Evolutionary conservation across 2,329 filamentous ascomycete species (phyloP).

Genomic region (Amylocarpus encephaloides): DNA sequence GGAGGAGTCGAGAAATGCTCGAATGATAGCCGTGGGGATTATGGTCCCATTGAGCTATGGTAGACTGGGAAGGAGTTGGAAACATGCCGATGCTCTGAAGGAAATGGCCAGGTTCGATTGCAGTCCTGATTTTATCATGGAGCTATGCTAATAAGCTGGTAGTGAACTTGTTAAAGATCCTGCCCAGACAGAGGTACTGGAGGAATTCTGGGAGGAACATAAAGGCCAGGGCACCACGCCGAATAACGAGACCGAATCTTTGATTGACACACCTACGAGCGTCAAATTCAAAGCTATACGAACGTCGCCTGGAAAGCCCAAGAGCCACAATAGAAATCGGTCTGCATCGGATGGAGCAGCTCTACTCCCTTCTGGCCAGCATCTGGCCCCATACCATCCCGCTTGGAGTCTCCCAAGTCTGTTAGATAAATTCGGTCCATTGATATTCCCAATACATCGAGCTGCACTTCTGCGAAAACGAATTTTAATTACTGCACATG

Average conservation of each 20-base stretch:
- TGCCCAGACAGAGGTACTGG: constrained; percentile 56
- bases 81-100: constrained; percentile 72
- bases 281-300: constrained; percentile 39
- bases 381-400: constrained; percentile 73
- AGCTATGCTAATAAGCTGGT: constrained; percentile 20
- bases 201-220: constrained; percentile 73
- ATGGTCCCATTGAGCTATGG: constrained; percentile 82
- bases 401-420: constrained; percentile 75
- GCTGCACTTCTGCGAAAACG: constrained; percentile 81
- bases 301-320: constrained; percentile 29
- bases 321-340: constrained; percentile 47
- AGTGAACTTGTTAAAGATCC: constrained; percentile 60
- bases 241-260: constrained; percentile 22
- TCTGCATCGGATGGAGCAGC: constrained; percentile 57
- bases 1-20: constrained; percentile 74
- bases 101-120: constrained; percentile 58
- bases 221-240: constrained; percentile 32
- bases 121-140: background rate
- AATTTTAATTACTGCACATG: constrained; percentile 78
- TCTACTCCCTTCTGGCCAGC: constrained; percentile 54
- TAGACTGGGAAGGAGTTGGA: constrained; percentile 80
- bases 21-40: constrained; percentile 87
- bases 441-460: constrained; percentile 86
- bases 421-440: constrained; percentile 77
- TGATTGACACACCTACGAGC: constrained; percentile 33